Evolutionary conservation across 2,329 filamentous ascomycete species (phyloP).

Genomic region (Fusarium denticulatum): DNA sequence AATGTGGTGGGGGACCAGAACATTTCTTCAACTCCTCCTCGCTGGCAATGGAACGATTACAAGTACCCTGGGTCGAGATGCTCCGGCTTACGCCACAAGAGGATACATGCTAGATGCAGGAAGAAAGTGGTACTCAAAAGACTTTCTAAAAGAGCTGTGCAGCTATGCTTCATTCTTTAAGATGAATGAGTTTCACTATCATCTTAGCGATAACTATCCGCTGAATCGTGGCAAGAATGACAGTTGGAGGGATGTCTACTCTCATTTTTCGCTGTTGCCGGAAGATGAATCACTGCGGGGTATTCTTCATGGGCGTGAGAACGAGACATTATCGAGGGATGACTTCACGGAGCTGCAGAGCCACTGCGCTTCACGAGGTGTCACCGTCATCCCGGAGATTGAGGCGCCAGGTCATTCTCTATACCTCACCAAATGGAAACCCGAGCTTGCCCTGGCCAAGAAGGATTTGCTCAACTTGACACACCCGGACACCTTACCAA

Average conservation of each 20-base stretch:
- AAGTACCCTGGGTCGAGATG: background rate
- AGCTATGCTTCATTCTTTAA: conserved; percentile 28
- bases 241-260: conserved; percentile 16
- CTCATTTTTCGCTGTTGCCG: conserved; percentile 6
- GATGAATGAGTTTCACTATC: conserved; percentile 26
- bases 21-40: conserved; percentile 12
- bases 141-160: conserved; percentile 12
- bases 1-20: conserved; percentile 27
- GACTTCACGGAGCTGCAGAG: conserved; percentile 2
- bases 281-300: background rate
- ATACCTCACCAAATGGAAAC: conserved; percentile 25
- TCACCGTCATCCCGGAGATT: conserved; percentile 9
- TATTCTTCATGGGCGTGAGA: conserved; percentile 14
- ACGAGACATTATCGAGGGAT: background rate
- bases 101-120: conserved; percentile 23
- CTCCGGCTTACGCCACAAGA: conserved; percentile 11
- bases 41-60: background rate
- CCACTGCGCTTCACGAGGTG: conserved; percentile 8
- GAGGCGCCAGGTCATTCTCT: conserved; percentile 2
- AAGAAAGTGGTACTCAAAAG: conserved; percentile 21
- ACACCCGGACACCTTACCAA: background rate
- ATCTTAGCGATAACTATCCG: conserved; percentile 23
- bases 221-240: conserved; percentile 23
- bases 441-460: conserved; percentile 4
- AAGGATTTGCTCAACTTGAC: conserved; percentile 12